Percentiles rank a stretch among this genome's conserved stretches.
Evolutionary conservation across 805 yeast species (phyloP).

Genomic region (Yarrowia yakushimensis): DNA sequence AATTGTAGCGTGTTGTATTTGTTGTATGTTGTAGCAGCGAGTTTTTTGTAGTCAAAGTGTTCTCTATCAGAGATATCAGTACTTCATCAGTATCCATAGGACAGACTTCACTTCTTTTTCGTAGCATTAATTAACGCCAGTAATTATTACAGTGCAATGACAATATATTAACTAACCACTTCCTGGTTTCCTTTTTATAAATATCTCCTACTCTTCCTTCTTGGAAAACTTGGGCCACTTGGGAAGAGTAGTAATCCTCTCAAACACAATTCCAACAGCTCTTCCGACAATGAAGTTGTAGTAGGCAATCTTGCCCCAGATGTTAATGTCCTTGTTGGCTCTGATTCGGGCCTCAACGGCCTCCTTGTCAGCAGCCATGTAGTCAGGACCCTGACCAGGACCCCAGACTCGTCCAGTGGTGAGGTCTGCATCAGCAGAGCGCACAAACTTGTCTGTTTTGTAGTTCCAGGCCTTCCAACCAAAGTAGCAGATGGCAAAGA

Average conservation of each 20-base stretch:
- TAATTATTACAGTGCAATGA: no score
- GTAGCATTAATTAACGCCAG: no score
- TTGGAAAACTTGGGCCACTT: background rate
- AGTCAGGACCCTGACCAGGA: conserved; percentile 33
- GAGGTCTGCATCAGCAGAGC: conserved; percentile 29
- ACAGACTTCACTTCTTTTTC: no score
- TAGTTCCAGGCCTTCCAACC: conserved; percentile 38
- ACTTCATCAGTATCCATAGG: no score
- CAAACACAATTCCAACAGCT: background rate
- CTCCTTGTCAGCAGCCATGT: conserved; percentile 29
- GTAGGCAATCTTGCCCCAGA: conserved; percentile 14
- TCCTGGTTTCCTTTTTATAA: background rate
- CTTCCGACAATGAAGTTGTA: background rate
- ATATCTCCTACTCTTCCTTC: background rate
- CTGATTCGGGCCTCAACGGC: conserved; percentile 14
- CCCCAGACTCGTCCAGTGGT: conserved; percentile 33
- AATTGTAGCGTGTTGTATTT: background rate
- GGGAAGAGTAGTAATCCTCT: background rate
- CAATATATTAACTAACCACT: background rate
- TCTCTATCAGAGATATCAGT: no score
- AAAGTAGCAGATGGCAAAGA: conserved; percentile 43
- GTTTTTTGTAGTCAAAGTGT: no score
- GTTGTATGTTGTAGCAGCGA: no score
- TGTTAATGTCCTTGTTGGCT: background rate
- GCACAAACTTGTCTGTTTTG: conserved; percentile 32